These are phyloP conservation scores for Phaeolepiota aurea DNA, from an alignment of 768 basidiomycete species.

Conservation along the genomic window DNA sequence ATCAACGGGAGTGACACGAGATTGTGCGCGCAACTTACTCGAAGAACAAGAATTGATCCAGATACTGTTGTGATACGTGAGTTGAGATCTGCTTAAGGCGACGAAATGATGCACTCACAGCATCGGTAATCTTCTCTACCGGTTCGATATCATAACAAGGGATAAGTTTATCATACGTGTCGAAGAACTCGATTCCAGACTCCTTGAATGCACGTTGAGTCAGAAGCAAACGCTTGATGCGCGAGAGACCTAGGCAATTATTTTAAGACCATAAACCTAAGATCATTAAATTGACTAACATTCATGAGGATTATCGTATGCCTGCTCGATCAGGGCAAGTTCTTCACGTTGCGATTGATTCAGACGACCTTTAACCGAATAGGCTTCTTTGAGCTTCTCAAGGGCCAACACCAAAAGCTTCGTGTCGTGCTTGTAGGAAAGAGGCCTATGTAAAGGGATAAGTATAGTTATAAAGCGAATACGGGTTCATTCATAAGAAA, in stretches of 20 bases:
- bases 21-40: conserved; percentile 46
- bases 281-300: conserved; percentile 36
- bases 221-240: conserved; percentile 93
- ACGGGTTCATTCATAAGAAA: no score
- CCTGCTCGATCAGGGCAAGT: conserved; percentile 95
- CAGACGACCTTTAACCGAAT: conserved; percentile 93
- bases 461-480: not conserved
- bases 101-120: conserved; percentile 39
- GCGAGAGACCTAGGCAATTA: conserved; percentile 65
- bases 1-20: conserved; percentile 1
- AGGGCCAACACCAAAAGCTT: conserved; percentile 93
- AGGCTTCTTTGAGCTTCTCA: conserved; percentile 98
- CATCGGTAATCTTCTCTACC: conserved; percentile 99
- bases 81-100: conserved; percentile 4
- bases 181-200: conserved; percentile 93
- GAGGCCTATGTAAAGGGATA: conserved; percentile 42
- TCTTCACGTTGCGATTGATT: conserved; percentile 99
- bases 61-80: conserved; percentile 43
- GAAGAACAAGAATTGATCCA: conserved; percentile 98
- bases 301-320: conserved; percentile 99
- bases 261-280: not conserved
- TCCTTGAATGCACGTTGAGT: conserved; percentile 99
- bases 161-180: conserved; percentile 96
- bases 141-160: conserved; percentile 99
- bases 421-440: conserved; percentile 99